Conservation (phyloP, 129 eudicot species). For the Flaveria robusta region DNA sequence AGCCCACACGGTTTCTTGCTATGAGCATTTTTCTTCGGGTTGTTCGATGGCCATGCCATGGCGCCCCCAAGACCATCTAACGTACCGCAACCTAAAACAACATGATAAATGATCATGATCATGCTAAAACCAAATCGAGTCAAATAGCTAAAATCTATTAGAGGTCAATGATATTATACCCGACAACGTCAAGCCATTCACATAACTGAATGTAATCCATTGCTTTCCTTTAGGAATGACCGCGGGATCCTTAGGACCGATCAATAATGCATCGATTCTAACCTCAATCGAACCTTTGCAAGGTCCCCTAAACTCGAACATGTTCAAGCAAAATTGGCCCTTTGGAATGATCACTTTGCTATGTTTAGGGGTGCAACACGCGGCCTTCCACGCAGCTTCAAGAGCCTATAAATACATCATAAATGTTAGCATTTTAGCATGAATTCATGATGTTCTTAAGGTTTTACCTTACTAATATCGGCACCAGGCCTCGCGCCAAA, state of each 20-base stretch:
- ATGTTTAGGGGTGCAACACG: constrained; percentile 31
- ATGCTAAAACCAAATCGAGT: too few relatives aligned
- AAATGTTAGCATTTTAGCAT: background rate
- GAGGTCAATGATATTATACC: constrained; percentile 26
- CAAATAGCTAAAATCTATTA: background rate
- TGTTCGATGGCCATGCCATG: constrained; percentile 41
- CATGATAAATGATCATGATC: background rate
- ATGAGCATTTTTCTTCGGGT: constrained; percentile 23
- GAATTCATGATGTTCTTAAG: background rate
- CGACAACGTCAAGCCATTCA: constrained; percentile 42
- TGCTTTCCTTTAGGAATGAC: constrained; percentile 45
- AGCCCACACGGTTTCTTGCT: constrained; percentile 32
- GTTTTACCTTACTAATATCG: constrained; percentile 38
- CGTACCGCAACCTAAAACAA: constrained; percentile 49
- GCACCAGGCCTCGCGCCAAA: constrained; percentile 36
- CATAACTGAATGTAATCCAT: constrained; percentile 53
- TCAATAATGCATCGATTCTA: constrained; percentile 35
- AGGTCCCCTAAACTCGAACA: constrained; percentile 40
- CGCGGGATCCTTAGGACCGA: constrained; percentile 38
- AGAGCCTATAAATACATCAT: constrained; percentile 22
- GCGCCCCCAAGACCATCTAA: constrained; percentile 66
- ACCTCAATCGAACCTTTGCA: constrained; percentile 37
- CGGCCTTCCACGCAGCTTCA: constrained; percentile 33
- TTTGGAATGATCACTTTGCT: constrained; percentile 34
- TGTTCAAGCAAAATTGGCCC: constrained; percentile 33